These are phyloP conservation scores for Trichosporon coremiiforme DNA, from an alignment of 1,284 basidiomycete species.

Conservation along the genomic window DNA sequence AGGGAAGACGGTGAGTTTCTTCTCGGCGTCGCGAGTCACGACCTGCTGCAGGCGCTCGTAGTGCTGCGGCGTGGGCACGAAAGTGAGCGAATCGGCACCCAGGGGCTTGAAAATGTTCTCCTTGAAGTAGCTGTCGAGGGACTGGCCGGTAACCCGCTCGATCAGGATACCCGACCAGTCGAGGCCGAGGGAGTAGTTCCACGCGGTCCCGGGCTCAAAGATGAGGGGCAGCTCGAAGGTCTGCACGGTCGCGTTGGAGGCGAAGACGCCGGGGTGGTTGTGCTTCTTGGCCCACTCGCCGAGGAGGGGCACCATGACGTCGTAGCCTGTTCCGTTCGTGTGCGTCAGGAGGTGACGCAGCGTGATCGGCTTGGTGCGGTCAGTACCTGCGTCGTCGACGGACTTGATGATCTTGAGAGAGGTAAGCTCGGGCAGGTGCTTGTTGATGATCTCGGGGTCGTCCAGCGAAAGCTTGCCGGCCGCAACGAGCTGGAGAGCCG, in stretches of 20 bases:
- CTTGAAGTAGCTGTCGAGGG: conserved; percentile 47
- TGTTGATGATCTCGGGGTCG: conserved; percentile 36
- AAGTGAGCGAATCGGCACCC: conserved; percentile 39
- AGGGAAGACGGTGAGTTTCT: conserved; percentile 22
- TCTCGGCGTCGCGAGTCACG: conserved; percentile 19
- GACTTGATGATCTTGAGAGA: conserved; percentile 39
- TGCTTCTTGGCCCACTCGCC: conserved; percentile 23
- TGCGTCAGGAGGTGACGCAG: conserved; percentile 47
- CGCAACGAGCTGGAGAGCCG: conserved; percentile 28
- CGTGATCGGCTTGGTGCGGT: conserved; percentile 41
- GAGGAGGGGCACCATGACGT: conserved; percentile 24
- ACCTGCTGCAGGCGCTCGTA: conserved; percentile 18
- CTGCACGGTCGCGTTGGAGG: conserved; percentile 31
- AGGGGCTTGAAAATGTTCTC: conserved; percentile 47
- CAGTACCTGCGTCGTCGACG: conserved; percentile 35
- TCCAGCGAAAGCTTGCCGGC: conserved; percentile 34
- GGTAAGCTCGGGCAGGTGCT: conserved; percentile 43
- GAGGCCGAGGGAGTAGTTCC: conserved; percentile 42
- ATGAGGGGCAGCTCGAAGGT: conserved; percentile 34
- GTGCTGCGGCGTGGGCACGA: conserved; percentile 36
- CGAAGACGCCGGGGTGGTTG: conserved; percentile 20
- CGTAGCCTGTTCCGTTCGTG: conserved; percentile 27
- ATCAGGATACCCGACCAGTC: conserved; percentile 51
- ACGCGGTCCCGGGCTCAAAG: conserved; percentile 45
- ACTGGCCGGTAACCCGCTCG: conserved; percentile 39